Base-by-base conservation (phyloP, 73 alveolate species). In the Tetrahymena elliotti region DNA sequence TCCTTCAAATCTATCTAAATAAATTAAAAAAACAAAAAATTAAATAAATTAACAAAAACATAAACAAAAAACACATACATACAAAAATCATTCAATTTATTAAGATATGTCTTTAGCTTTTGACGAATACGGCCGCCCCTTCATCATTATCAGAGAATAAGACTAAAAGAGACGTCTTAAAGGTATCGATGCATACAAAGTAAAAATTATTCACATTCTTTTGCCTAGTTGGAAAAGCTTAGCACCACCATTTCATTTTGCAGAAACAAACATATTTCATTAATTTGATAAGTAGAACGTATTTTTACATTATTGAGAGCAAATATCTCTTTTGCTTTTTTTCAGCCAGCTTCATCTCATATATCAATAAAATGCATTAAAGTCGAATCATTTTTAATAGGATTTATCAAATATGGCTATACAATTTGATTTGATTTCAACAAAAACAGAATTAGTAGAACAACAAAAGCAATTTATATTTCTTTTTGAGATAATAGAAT, bases 81-180 rank as follows among this genome's bases (percentile, higher is more conserved):
- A 68, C 34, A n/a, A 68, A 68, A 68, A n/a, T 68, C 88, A 68
- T 18, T 68, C 13, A 68, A n/a, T 24, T 68, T 68, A 68, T 27
- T 24, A 68, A 68, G 88, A 84, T 84, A 94, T 94, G 96, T 83
- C 94, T 34, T 88, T 98, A 93, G 99, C 98, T 34, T 98, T 97
- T 84, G 99, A 98, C 97, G 99, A 98, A 93, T 97, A 95, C 97
- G 99, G 99, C 53, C 96, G 99, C 94, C 99, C 99, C 36, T 97
- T 98, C 97, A 96, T 98, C 92, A 97, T 98, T 93, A 95, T 98
- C 92, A 98, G 98, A 96, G 99, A 99, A 92, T 98, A 98, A 96
- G 99, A 97, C 53, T 97, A 96, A 97, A 98, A 98, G 96, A 98
- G 98, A 96, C 97, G 99, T 93, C 95, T 98, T 68, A 98, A 98